Percentiles rank a stretch among this genome's conserved stretches.
phyloP scores from a whole-genome alignment of 768 basidiomycete genomes.

The Lactifluus volemus region DNA sequence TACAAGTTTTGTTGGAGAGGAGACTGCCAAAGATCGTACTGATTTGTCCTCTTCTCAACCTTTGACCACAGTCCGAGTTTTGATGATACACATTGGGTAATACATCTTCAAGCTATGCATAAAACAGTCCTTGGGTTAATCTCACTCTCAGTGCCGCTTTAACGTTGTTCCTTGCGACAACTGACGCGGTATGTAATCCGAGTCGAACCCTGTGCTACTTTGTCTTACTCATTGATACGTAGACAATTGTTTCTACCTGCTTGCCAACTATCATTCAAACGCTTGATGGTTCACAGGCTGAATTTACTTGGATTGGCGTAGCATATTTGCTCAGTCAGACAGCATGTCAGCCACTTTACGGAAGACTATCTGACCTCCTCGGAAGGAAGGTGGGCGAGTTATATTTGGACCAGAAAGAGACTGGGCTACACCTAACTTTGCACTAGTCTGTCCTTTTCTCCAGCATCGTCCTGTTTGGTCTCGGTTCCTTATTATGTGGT shows the following conservation, averaged over 20 bases:
- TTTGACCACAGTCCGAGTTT: constrained; percentile 11
- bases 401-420: neutral
- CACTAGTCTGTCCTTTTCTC: constrained; percentile 56
- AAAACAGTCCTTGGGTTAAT: neutral
- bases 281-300: constrained; percentile 53
- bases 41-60: neutral
- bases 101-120: neutral
- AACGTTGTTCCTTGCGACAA: constrained; percentile 78
- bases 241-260: constrained; percentile 75
- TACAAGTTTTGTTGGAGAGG: neutral
- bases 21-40: neutral
- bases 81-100: constrained; percentile 18
- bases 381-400: constrained; percentile 58
- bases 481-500: constrained; percentile 77
- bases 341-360: constrained; percentile 77
- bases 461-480: constrained; percentile 65
- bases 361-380: constrained; percentile 67
- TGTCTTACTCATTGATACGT: neutral
- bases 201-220: constrained; percentile 1
- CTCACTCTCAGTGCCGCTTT: constrained; percentile 52
- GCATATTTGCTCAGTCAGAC: constrained; percentile 83
- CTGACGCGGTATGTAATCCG: constrained; percentile 56
- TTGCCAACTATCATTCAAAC: constrained; percentile 76
- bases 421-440: neutral
- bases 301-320: constrained; percentile 84